A percentile compares a stretch with the other conserved stretches of the same genome.
Evolutionary conservation across 768 basidiomycete species (phyloP).

Genomic region (Suillus fuscotomentosus): DNA sequence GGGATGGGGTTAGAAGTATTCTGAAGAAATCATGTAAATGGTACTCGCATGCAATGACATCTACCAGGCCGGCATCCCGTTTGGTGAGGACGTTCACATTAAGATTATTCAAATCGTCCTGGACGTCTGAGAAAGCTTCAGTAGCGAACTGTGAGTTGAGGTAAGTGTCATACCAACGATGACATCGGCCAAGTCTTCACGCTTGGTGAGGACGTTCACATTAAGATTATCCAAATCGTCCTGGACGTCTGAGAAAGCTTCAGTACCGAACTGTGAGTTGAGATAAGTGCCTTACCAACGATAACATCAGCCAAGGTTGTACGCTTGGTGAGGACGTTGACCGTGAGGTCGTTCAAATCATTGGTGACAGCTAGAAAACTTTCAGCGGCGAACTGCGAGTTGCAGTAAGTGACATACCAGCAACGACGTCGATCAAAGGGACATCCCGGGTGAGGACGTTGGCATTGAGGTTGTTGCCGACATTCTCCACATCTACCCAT

Average conservation of each 20-base stretch:
- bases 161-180: neutral
- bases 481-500: too few relatives aligned
- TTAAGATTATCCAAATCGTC: neutral
- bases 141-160: neutral
- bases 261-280: neutral
- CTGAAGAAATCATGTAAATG: too few relatives aligned
- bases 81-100: neutral
- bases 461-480: rapidly evolving
- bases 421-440: neutral
- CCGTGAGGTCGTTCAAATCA: neutral
- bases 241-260: neutral
- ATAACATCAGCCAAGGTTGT: neutral
- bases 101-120: neutral
- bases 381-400: neutral
- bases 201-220: neutral
- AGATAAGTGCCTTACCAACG: neutral
- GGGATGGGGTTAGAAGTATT: too few relatives aligned
- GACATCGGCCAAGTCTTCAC: neutral
- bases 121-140: neutral
- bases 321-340: neutral
- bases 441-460: too few relatives aligned
- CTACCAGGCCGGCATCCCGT: too few relatives aligned
- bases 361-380: neutral
- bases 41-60: too few relatives aligned
- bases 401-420: too few relatives aligned